These are phyloP conservation scores for Yamadazyma atlantica DNA, from an alignment of 1,139 yeast genomes.

Conservation along the genomic window DNA sequence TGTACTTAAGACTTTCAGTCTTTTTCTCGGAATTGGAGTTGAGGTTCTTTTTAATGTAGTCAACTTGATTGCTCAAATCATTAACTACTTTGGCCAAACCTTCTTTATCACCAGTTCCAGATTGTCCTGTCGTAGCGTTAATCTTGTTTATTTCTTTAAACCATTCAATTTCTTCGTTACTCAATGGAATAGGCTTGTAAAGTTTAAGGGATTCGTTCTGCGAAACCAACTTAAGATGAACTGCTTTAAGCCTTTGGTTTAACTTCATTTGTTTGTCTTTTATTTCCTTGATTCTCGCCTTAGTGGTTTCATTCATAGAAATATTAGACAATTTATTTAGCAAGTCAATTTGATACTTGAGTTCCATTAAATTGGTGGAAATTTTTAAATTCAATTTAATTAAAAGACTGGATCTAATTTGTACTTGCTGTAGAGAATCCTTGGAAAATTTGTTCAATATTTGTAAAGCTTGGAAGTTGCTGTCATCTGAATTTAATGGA, in stretches of 20 bases:
- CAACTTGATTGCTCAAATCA: slow-evolving; percentile 12
- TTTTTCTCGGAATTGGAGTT: neutral
- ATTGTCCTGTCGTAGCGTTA: slow-evolving; percentile 6
- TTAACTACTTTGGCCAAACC: slow-evolving; percentile 6
- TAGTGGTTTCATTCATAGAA: slow-evolving; percentile 10
- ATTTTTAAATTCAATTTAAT: slow-evolving; percentile 26
- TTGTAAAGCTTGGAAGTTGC: slow-evolving; percentile 15
- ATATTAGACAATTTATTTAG: slow-evolving; percentile 13
- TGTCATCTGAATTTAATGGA: slow-evolving; percentile 2
- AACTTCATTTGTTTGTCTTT: slow-evolving; percentile 23
- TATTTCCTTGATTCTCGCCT: slow-evolving; percentile 17
- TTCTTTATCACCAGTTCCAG: neutral
- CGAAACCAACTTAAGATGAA: slow-evolving; percentile 25
- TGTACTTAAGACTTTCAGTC: neutral
- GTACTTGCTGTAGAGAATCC: slow-evolving; percentile 17
- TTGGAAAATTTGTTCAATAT: slow-evolving; percentile 20
- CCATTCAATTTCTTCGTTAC: slow-evolving; percentile 38
- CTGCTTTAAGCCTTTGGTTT: slow-evolving; percentile 17
- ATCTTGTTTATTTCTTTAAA: slow-evolving; percentile 35
- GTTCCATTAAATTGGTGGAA: slow-evolving; percentile 20
- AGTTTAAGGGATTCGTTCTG: slow-evolving; percentile 22
- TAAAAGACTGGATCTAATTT: slow-evolving; percentile 19
- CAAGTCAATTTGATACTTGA: slow-evolving; percentile 24
- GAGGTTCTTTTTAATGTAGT: slow-evolving; percentile 9
- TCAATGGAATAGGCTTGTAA: slow-evolving; percentile 28